Base-by-base conservation (phyloP, 192 early-diverging fungal genomes). In the Spizellomyces sp. region DNA sequence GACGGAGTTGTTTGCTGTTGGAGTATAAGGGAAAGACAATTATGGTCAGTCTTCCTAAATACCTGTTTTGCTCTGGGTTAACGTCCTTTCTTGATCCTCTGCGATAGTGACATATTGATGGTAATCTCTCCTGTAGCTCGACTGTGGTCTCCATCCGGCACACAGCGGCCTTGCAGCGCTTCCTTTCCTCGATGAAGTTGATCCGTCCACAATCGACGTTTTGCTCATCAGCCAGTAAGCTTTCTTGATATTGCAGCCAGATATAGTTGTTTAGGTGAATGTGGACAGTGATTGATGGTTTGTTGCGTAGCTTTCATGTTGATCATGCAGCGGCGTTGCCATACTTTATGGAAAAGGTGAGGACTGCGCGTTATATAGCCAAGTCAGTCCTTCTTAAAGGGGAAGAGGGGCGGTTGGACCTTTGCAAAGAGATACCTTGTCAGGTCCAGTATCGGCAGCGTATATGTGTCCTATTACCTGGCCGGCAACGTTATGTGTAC, bases 311-410 rank as follows among this genome's bases (percentile, higher is more conserved):
- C 81, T 99, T 99, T 64, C 97, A 99, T 77, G 86, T 96, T 58
- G 97, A 99, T 79, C 97, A 99, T 76, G 95, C 95, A 6, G 96
- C 94, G 17, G 91, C 92, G 14, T 86, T 99, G 5, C 97, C 97
- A 60, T 98, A 98, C 76, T 93, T 96, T 66, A 90, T 96, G 81
- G 94, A 98, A 82, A 96, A 93, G 79, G 92, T 92, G 79, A 15
- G 67, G 54, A 56, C 22, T 56, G 27, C 27, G 27, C 27, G 27
- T 36, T 36, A 36, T 36, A 36, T 36, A 36, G 27, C 27, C 27
- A 36, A 36, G 27, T 36, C 27, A 36, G 27, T 36, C 27, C 27
- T 36, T 3, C 27, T 36, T 36, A 36, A 36, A 36, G 27, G 27
- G 27, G 27, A 36, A 36, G 27, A 3, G 27, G 27, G 3, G 27